Evolutionary conservation across 2,329 filamentous ascomycete species (phyloP).

Genomic region (Diplodia intermedia): DNA sequence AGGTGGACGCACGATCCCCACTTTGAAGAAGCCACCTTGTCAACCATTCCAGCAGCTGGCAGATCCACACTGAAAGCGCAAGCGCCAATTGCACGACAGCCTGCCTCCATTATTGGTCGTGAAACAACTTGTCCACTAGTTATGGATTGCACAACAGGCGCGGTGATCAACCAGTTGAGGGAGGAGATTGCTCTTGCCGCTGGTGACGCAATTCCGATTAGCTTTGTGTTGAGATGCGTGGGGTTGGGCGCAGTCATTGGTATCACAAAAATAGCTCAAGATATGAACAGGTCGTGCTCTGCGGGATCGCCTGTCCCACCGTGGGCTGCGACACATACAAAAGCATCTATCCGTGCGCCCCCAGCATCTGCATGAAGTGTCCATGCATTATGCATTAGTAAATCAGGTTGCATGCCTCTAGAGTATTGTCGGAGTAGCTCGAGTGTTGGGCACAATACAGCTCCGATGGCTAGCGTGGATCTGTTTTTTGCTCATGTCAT

Average conservation of each 20-base stretch:
- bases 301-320: not conserved
- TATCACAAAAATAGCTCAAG: not conserved
- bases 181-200: not conserved
- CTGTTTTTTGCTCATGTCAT: too few species aligned
- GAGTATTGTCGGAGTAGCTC: too few species aligned
- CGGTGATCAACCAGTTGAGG: not conserved
- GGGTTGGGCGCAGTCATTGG: not conserved
- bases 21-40: slow-evolving; percentile 2
- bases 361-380: not conserved
- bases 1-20: slow-evolving; percentile 3
- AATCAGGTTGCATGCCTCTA: too few species aligned
- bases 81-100: not conserved
- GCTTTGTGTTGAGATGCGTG: not conserved
- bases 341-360: not conserved
- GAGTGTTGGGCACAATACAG: too few species aligned
- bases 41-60: slow-evolving; percentile 8
- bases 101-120: not conserved
- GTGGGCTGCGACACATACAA: not conserved
- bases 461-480: too few species aligned
- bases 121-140: not conserved
- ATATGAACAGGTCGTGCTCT: not conserved
- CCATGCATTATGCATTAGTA: too few species aligned
- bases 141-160: not conserved
- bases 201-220: not conserved
- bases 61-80: not conserved